Evolutionary conservation across 1,284 basidiomycete species (phyloP).

Genomic region (Cutaneotrichosporon dermatis): DNA sequence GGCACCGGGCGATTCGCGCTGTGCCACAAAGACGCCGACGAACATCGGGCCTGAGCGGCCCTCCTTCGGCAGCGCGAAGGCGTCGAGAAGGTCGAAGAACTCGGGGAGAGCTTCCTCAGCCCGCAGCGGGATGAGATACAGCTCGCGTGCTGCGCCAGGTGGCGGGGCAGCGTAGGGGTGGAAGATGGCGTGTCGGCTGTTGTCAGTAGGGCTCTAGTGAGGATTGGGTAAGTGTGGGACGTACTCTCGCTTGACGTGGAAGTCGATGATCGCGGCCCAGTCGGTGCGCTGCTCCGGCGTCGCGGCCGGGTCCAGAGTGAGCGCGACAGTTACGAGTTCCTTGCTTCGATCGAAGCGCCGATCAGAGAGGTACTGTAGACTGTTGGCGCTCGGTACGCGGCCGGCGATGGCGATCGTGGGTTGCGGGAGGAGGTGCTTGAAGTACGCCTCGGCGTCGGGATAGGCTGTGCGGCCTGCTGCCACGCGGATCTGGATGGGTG

Average conservation of each 20-base stretch:
- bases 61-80: slow-evolving; percentile 60
- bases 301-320: slow-evolving; percentile 55
- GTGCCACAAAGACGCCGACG: slow-evolving; percentile 75
- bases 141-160: slow-evolving; percentile 70
- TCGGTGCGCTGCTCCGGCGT: slow-evolving; percentile 48
- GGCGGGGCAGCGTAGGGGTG: slow-evolving; percentile 75
- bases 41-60: slow-evolving; percentile 62
- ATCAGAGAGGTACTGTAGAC: slow-evolving; percentile 68
- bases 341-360: slow-evolving; percentile 69
- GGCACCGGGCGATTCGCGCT: neutral
- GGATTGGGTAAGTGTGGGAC: slow-evolving; percentile 35
- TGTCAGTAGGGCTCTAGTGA: slow-evolving; percentile 8
- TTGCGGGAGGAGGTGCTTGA: slow-evolving; percentile 32
- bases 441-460: slow-evolving; percentile 7
- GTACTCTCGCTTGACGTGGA: slow-evolving; percentile 69
- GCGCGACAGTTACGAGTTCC: slow-evolving; percentile 71
- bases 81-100: slow-evolving; percentile 71
- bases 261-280: slow-evolving; percentile 63
- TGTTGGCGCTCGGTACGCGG: slow-evolving; percentile 69
- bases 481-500: slow-evolving; percentile 23
- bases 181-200: slow-evolving; percentile 75
- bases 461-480: slow-evolving; percentile 10
- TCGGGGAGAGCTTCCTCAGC: slow-evolving; percentile 55
- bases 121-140: slow-evolving; percentile 79
- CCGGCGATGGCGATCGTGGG: slow-evolving; percentile 51